These are phyloP conservation scores for Candida sp. DNA, from an alignment of 1,139 yeast genomes.

Conservation along the genomic window DNA sequence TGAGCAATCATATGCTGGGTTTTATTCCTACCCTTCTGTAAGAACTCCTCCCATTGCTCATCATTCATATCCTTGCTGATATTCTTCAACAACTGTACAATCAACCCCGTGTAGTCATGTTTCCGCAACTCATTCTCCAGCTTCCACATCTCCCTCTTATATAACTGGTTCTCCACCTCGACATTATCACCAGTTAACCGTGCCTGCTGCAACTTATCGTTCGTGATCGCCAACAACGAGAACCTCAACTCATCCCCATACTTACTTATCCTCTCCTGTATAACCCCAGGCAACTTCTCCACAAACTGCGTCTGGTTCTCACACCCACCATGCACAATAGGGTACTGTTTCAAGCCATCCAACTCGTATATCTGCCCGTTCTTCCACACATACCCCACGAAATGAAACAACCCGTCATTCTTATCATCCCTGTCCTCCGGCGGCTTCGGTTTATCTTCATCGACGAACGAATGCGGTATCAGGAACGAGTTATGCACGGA, in stretches of 20 bases:
- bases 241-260: constrained; percentile 61
- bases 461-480: constrained; percentile 53
- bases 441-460: constrained; percentile 37
- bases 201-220: constrained; percentile 49
- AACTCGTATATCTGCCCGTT: constrained; percentile 62
- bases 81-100: constrained; percentile 49
- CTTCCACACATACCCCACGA: constrained; percentile 56
- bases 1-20: constrained; percentile 15
- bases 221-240: constrained; percentile 60
- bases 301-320: constrained; percentile 44
- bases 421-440: constrained; percentile 37
- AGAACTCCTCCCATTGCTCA: constrained; percentile 47
- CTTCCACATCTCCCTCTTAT: constrained; percentile 42
- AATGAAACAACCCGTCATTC: constrained; percentile 65
- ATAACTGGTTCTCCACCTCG: constrained; percentile 29
- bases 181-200: constrained; percentile 40
- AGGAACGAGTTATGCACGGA: constrained; percentile 64
- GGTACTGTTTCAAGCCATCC: constrained; percentile 66
- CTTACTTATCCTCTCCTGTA: constrained; percentile 49
- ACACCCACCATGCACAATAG: constrained; percentile 58
- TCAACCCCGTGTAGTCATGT: constrained; percentile 59
- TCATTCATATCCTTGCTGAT: constrained; percentile 39
- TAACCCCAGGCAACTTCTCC: constrained; percentile 43
- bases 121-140: constrained; percentile 52
- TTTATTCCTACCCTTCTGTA: constrained; percentile 33